Evolutionary conservation across 192 early-diverging fungal species (phyloP).

Genomic region (Backusella mclennaniae): DNA sequence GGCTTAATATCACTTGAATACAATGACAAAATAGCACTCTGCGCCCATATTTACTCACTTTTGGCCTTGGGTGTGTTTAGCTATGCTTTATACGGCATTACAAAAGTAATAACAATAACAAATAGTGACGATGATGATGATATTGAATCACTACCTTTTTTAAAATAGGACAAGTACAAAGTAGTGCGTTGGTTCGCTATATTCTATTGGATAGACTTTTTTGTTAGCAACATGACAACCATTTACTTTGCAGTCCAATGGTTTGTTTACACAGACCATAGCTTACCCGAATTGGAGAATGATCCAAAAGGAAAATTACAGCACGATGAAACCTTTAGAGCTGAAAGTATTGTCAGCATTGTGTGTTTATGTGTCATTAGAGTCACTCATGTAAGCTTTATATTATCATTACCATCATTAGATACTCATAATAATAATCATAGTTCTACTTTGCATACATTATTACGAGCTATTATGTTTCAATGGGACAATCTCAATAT

Average conservation of each 20-base stretch:
- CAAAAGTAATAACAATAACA: conserved; percentile 24
- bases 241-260: conserved; percentile 29
- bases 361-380: conserved; percentile 21
- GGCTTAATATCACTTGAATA: conserved; percentile 35
- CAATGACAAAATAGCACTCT: conserved; percentile 10
- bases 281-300: conserved; percentile 20
- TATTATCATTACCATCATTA: background rate
- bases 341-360: conserved; percentile 35
- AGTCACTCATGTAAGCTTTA: conserved; percentile 25
- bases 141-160: too few species aligned
- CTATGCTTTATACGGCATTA: conserved; percentile 27
- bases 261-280: conserved; percentile 39
- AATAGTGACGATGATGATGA: background rate
- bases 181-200: conserved; percentile 22
- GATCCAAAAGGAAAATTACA: conserved; percentile 13
- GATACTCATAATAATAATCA: background rate
- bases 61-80: conserved; percentile 17
- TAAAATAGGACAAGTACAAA: conserved; percentile 14
- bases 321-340: conserved; percentile 23
- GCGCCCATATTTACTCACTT: conserved; percentile 33
- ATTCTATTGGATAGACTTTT: conserved; percentile 39
- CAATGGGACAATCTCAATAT: conserved; percentile 6
- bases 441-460: conserved; percentile 30
- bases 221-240: conserved; percentile 25
- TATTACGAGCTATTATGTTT: conserved; percentile 13